Evolutionary conservation across 2,329 filamentous ascomycete genomes (phyloP).

Genomic region (Aspergillus chevalieri): DNA sequence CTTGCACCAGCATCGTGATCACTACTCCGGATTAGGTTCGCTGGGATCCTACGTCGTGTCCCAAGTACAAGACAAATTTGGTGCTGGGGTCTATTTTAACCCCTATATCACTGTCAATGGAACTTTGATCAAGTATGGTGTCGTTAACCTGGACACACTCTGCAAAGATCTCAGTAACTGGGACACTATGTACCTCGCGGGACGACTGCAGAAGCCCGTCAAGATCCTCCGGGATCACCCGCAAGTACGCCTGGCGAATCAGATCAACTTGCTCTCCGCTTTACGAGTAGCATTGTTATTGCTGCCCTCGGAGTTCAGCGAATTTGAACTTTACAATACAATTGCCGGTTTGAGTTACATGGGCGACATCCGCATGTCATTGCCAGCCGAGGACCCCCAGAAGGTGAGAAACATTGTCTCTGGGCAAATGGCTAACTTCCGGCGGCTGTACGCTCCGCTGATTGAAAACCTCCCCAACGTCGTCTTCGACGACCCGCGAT

Average conservation of each 20-base stretch:
- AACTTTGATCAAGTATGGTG: conserved; percentile 94
- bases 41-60: conserved; percentile 82
- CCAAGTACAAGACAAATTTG: conserved; percentile 76
- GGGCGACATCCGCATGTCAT: conserved; percentile 90
- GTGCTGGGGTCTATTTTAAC: conserved; percentile 96
- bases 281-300: conserved; percentile 83
- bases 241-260: conserved; percentile 84
- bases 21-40: conserved; percentile 81
- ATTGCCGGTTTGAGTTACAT: conserved; percentile 92
- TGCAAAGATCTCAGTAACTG: conserved; percentile 81
- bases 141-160: conserved; percentile 87
- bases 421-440: conserved; percentile 86
- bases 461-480: conserved; percentile 88
- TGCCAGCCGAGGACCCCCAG: conserved; percentile 81
- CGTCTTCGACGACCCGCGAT: conserved; percentile 62
- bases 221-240: conserved; percentile 96
- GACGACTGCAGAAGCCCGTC: conserved; percentile 91
- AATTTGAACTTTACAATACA: conserved; percentile 79
- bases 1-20: conserved; percentile 76
- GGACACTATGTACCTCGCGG: conserved; percentile 94
- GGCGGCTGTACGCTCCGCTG: conserved; percentile 81
- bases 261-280: conserved; percentile 89
- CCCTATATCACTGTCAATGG: conserved; percentile 92
- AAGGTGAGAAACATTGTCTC: conserved; percentile 94
- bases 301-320: conserved; percentile 75